phyloP scores from a whole-genome alignment of 441 rosid species.

The Arabidopsis hybrid region DNA sequence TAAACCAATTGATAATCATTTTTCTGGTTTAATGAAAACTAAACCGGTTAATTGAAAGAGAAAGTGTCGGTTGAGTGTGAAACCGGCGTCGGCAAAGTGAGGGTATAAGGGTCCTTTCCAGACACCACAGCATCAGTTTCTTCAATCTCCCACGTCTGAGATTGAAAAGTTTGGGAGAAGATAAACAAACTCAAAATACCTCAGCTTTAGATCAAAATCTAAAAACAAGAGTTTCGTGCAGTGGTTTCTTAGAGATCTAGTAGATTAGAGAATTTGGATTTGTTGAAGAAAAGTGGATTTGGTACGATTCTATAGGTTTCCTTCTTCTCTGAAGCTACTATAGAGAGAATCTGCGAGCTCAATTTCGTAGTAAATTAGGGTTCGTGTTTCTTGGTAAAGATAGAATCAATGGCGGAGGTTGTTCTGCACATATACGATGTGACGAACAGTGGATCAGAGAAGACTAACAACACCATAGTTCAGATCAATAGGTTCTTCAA shows the following conservation, averaged over 20 bases:
- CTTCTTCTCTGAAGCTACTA: not conserved
- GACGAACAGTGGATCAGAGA: slow-evolving; percentile 97
- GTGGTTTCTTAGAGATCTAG: slow-evolving; percentile 26
- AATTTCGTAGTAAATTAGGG: slow-evolving; percentile 31
- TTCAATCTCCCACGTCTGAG: slow-evolving; percentile 38
- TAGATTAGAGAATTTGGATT: slow-evolving; percentile 8
- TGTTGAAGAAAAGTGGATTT: slow-evolving; percentile 17
- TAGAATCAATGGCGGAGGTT: slow-evolving; percentile 73
- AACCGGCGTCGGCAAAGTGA: slow-evolving; percentile 16
- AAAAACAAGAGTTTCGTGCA: not conserved
- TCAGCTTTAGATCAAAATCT: too few relatives aligned
- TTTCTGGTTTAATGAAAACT: too few relatives aligned
- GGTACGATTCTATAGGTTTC: slow-evolving; percentile 26
- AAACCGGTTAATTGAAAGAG: not conserved
- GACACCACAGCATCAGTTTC: slow-evolving; percentile 16
- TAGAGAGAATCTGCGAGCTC: slow-evolving; percentile 36
- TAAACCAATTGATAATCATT: too few relatives aligned
- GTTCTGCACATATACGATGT: slow-evolving; percentile 90
- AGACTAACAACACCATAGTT: slow-evolving; percentile 89
- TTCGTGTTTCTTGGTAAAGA: slow-evolving; percentile 37
- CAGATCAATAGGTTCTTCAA: slow-evolving; percentile 96
- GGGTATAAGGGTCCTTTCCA: slow-evolving; percentile 13
- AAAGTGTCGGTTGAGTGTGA: slow-evolving; percentile 28
- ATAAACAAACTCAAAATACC: not conserved
- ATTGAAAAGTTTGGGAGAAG: slow-evolving; percentile 7